phyloP scores from a whole-genome alignment of 306 rosid species.

The Clitoria ternatea region DNA sequence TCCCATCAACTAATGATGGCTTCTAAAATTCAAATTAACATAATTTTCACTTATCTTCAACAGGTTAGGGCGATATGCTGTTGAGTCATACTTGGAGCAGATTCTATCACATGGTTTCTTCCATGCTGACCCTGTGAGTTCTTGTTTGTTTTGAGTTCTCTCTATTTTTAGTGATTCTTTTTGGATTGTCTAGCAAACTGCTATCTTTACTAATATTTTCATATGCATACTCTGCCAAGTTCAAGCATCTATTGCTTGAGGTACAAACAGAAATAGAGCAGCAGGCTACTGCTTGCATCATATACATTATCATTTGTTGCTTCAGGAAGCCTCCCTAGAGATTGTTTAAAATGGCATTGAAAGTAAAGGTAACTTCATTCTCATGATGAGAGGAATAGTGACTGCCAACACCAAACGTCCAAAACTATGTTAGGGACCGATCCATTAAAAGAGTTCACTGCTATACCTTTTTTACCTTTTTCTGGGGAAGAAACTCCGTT shows the following conservation, averaged over 20 bases:
- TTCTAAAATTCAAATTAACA: slow-evolving; percentile 7
- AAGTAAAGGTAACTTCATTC: background rate
- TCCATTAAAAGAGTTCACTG: background rate
- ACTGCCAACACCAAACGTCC: background rate
- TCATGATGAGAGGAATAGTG: background rate
- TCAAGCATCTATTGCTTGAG: slow-evolving; percentile 1
- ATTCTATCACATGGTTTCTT: slow-evolving; percentile 97
- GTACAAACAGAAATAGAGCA: no score
- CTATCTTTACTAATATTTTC: slow-evolving; percentile 5
- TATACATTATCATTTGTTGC: slow-evolving; percentile 4
- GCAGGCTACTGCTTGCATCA: background rate
- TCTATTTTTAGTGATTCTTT: background rate
- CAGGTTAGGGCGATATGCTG: slow-evolving; percentile 94
- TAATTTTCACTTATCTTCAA: slow-evolving; percentile 19
- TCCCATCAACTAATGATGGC: slow-evolving; percentile 9
- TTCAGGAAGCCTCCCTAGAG: slow-evolving; percentile 3
- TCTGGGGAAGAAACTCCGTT: slow-evolving; percentile 1
- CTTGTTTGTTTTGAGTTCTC: slow-evolving; percentile 14
- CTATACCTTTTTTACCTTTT: background rate
- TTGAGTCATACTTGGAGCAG: slow-evolving; percentile 98
- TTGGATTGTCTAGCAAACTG: slow-evolving; percentile 14
- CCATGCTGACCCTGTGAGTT: slow-evolving; percentile 97
- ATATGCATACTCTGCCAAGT: slow-evolving; percentile 4
- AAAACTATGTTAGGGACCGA: slow-evolving; percentile 5
- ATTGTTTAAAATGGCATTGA: background rate